phyloP scores from a whole-genome alignment of 2,329 filamentous ascomycete species.

The Xylaria digitata region DNA sequence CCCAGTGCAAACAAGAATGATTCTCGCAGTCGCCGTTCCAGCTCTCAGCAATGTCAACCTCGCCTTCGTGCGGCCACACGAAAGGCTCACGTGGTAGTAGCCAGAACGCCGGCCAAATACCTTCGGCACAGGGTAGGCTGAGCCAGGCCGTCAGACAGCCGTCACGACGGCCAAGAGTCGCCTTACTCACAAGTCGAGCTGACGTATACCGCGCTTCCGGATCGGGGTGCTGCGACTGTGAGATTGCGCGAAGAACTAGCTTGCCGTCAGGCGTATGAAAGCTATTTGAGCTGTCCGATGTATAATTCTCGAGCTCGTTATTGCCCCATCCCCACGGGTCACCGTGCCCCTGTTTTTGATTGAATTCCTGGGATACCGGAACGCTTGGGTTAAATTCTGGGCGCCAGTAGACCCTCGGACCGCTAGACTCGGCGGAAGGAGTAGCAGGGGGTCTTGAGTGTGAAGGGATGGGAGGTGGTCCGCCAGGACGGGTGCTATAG shows the following conservation, averaged over 20 bases:
- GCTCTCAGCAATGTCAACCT: conserved; percentile 70
- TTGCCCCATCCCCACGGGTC: conserved; percentile 70
- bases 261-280: conserved; percentile 65
- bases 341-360: conserved; percentile 65
- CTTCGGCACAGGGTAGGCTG: conserved; percentile 63
- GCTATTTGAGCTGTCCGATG: conserved; percentile 59
- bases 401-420: conserved; percentile 60
- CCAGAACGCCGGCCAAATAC: conserved; percentile 73
- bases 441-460: conserved; percentile 37
- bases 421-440: conserved; percentile 2
- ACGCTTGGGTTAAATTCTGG: conserved; percentile 60
- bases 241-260: conserved; percentile 65
- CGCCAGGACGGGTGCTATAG: conserved; percentile 38
- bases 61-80: conserved; percentile 68
- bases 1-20: conserved; percentile 70
- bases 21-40: conserved; percentile 69
- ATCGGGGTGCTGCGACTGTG: conserved; percentile 49
- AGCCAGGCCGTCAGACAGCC: conserved; percentile 65
- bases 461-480: conserved; percentile 41
- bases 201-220: conserved; percentile 62
- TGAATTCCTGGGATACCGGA: conserved; percentile 63
- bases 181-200: conserved; percentile 65
- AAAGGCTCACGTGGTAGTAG: conserved; percentile 68
- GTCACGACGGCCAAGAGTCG: conserved; percentile 61
- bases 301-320: conserved; percentile 69